Base-by-base conservation (phyloP, 148 eudicot species). In the Rhododendron mucronatum region DNA sequence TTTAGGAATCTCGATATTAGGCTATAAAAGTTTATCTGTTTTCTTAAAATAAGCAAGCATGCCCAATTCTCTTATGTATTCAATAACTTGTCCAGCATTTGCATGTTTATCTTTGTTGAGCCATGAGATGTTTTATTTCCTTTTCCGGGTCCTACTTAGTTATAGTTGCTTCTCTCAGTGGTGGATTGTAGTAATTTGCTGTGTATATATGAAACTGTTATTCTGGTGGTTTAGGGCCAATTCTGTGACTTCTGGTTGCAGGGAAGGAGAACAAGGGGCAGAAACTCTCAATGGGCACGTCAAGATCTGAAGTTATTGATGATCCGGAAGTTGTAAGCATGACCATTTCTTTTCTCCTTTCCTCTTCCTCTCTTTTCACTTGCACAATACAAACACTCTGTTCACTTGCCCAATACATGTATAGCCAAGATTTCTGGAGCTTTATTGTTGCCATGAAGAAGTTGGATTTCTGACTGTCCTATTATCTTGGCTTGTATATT, bases 301-400 rank as follows among this genome's bases (percentile, higher is more conserved):
- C 92, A 86, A 84, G 83, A 83, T 91, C 93, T 63, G 90, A 87
- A 84, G 83, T 91, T 55, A 82, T 89, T 80, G 78, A 88, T 80
- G 88, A 83, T 86, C 83, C 61, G 78, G 81, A 90, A 76, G 57
- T 79, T 85, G 93, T 91, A 90, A 74, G 87, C 44, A 26, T 75
- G 9, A 23, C 41, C 12, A n/a, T 41, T 83, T 83, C 41, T 59
- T 59, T 21, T 15, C n/a, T 55, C 48, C 20, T 23, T 82, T 21
- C 28, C 65, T 2, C 48, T 82, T 85, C 35, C 78, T 77, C 85
- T 44, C 57, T 26, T 86, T 35, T 7, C 7, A 16, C 73, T 55
- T 10, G 2, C 75, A 69, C 75, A 28, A 69, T 69, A n/a, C 65
- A 59, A 1, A 59, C 39, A 13, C 78, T 71, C 67, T 35, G 84